These are phyloP conservation scores for Fusarium nelsonii DNA, from an alignment of 2,329 filamentous ascomycete species.

Conservation along the genomic window DNA sequence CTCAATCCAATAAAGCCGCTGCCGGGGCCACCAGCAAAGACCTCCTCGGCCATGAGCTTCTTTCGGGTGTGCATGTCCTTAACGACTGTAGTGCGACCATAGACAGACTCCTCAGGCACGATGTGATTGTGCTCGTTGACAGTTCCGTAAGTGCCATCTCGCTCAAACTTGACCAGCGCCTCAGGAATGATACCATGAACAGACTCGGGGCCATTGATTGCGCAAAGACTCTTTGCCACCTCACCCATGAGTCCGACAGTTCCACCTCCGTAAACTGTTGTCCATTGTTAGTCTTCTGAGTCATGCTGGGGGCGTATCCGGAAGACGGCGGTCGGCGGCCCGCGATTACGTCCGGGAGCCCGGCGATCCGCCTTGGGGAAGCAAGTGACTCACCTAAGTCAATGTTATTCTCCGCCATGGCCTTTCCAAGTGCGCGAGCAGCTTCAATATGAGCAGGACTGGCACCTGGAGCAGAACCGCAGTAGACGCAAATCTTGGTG, in stretches of 20 bases:
- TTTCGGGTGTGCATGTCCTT: constrained; percentile 97
- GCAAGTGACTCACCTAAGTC: constrained; percentile 68
- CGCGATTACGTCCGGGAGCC: constrained; percentile 2
- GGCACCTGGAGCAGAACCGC: constrained; percentile 81
- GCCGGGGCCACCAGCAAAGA: constrained; percentile 83
- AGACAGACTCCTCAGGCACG: constrained; percentile 73
- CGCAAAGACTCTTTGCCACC: constrained; percentile 85
- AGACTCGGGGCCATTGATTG: constrained; percentile 80
- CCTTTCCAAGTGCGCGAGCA: constrained; percentile 78
- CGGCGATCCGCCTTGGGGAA: constrained; percentile 1
- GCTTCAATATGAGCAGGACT: constrained; percentile 81
- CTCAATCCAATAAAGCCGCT: constrained; percentile 89
- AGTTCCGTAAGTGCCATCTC: constrained; percentile 67
- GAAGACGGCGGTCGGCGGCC: constrained; percentile 13
- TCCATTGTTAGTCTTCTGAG: constrained; percentile 18
- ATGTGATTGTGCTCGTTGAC: constrained; percentile 63
- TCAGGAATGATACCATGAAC: constrained; percentile 96
- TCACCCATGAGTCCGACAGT: constrained; percentile 97
- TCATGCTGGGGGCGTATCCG: neutral
- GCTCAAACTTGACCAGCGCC: constrained; percentile 84
- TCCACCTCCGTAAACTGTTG: constrained; percentile 88
- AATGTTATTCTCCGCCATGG: constrained; percentile 82
- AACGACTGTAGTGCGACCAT: constrained; percentile 88
- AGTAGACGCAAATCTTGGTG: constrained; percentile 92
- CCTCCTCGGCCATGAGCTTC: constrained; percentile 90